Conservation (phyloP, 495 filamentous ascomycete genomes). For the Filosporella fistucella region DNA sequence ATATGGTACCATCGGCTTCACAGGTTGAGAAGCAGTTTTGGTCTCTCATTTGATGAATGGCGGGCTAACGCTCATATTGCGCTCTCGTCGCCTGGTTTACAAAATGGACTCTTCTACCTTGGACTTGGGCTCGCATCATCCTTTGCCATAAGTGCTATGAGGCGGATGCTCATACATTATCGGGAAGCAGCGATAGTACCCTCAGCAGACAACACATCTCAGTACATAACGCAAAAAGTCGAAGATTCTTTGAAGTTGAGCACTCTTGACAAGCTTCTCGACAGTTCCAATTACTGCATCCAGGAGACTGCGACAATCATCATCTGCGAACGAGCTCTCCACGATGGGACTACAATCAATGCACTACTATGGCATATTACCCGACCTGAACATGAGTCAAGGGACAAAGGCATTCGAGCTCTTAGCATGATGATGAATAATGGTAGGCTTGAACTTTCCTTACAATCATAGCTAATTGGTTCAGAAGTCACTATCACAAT, state of each 20-base stretch:
- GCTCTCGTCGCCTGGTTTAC: slow-evolving; percentile 21
- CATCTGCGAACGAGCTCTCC: slow-evolving; percentile 44
- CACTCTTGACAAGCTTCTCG: slow-evolving; percentile 46
- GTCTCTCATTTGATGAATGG: too few species aligned
- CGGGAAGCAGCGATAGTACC: slow-evolving; percentile 44
- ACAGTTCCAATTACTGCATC: slow-evolving; percentile 48
- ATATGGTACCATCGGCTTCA: too few species aligned
- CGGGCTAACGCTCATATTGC: too few species aligned
- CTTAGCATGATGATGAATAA: slow-evolving; percentile 37
- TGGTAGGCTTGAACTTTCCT: slow-evolving; percentile 19
- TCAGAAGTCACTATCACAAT: slow-evolving; percentile 7
- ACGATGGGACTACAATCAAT: slow-evolving; percentile 37
- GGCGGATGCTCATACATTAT: slow-evolving; percentile 34
- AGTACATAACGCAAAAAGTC: slow-evolving; percentile 57
- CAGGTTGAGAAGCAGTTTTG: too few species aligned
- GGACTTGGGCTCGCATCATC: slow-evolving; percentile 34
- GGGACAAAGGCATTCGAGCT: slow-evolving; percentile 41
- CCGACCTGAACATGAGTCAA: slow-evolving; percentile 41
- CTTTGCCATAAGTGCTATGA: slow-evolving; percentile 32
- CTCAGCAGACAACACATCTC: slow-evolving; percentile 44
- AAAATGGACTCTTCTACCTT: slow-evolving; percentile 39
- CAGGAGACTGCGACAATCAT: slow-evolving; percentile 48
- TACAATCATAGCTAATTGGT: slow-evolving; percentile 9
- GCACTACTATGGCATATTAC: slow-evolving; percentile 45
- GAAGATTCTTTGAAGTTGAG: slow-evolving; percentile 45